A percentile compares a stretch with the other conserved stretches of the same genome.
phyloP scores from a whole-genome alignment of 495 filamentous ascomycete genomes.

The Annulohypoxylon stygium region DNA sequence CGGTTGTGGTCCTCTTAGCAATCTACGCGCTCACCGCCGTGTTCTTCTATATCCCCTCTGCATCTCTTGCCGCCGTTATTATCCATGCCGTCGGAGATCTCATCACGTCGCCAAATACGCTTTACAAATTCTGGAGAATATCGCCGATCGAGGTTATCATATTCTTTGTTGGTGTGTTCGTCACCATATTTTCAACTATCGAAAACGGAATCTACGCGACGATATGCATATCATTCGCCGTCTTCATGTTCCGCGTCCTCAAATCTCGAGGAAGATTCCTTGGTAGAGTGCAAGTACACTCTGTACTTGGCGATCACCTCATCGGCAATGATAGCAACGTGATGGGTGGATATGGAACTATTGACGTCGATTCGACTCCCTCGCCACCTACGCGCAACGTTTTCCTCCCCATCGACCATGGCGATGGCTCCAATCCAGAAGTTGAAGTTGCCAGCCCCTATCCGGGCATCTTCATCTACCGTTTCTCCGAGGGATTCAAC shows the following conservation, averaged over 20 bases:
- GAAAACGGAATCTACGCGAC: slow-evolving; percentile 95
- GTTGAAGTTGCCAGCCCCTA: slow-evolving; percentile 83
- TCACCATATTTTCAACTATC: slow-evolving; percentile 89
- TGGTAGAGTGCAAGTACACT: slow-evolving; percentile 89
- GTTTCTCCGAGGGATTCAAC: slow-evolving; percentile 96
- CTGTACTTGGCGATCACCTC: slow-evolving; percentile 85
- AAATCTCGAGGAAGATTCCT: slow-evolving; percentile 90
- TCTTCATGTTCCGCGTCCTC: slow-evolving; percentile 88
- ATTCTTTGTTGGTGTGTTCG: slow-evolving; percentile 93
- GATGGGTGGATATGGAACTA: slow-evolving; percentile 63
- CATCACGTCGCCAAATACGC: slow-evolving; percentile 91
- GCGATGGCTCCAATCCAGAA: slow-evolving; percentile 91
- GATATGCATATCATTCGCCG: slow-evolving; percentile 75
- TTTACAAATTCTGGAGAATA: slow-evolving; percentile 97
- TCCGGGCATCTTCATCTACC: slow-evolving; percentile 97
- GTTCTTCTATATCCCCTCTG: slow-evolving; percentile 94
- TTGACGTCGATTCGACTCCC: slow-evolving; percentile 55
- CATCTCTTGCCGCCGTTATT: slow-evolving; percentile 90
- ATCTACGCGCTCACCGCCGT: slow-evolving; percentile 93
- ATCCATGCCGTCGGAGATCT: slow-evolving; percentile 97
- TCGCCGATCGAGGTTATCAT: slow-evolving; percentile 91
- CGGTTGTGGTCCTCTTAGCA: slow-evolving; percentile 87
- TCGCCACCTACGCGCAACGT: slow-evolving; percentile 70
- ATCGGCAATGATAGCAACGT: slow-evolving; percentile 67
- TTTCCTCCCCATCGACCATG: slow-evolving; percentile 90